Percentiles rank a stretch among this genome's conserved stretches.
Evolutionary conservation across 345 rosid genomes (phyloP).

Genomic region (Arabis hirsuta): DNA sequence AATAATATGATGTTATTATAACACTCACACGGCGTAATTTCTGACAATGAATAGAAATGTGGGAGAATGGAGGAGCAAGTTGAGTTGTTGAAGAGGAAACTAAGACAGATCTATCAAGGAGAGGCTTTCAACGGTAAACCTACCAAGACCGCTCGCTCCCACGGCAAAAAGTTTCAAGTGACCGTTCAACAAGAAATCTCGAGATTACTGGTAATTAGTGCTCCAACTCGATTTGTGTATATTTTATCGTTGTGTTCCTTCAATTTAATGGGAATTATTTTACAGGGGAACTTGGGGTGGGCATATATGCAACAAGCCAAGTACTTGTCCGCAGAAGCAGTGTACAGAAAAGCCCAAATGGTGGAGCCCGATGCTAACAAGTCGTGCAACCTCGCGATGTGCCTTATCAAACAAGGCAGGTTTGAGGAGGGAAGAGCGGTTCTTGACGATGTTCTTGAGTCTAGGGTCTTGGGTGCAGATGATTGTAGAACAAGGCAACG

Average conservation of each 20-base stretch:
- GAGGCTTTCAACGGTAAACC: slow-evolving; percentile 84
- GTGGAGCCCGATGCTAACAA: slow-evolving; percentile 89
- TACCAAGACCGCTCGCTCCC: slow-evolving; percentile 94
- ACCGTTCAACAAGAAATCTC: slow-evolving; percentile 88
- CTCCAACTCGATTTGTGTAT: neutral
- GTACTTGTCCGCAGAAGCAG: slow-evolving; percentile 82
- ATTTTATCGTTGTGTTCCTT: neutral
- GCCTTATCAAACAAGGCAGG: slow-evolving; percentile 72
- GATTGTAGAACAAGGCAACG: slow-evolving; percentile 60
- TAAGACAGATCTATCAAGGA: slow-evolving; percentile 83
- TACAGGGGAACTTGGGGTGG: slow-evolving; percentile 97
- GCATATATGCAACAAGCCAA: slow-evolving; percentile 92
- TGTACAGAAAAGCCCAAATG: slow-evolving; percentile 82
- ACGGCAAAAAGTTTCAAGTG: slow-evolving; percentile 93
- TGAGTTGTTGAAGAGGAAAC: slow-evolving; percentile 76
- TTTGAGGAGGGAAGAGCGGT: slow-evolving; percentile 55
- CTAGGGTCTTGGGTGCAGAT: slow-evolving; percentile 58
- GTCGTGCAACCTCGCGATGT: slow-evolving; percentile 76
- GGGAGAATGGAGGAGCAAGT: slow-evolving; percentile 85
- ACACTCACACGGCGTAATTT: neutral
- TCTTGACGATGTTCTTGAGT: slow-evolving; percentile 52
- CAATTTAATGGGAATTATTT: neutral
- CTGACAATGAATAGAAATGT: slow-evolving; percentile 63
- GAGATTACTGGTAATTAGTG: slow-evolving; percentile 64
- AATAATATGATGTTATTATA: neutral